A percentile compares a stretch with the other conserved stretches of the same genome.
Conservation (phyloP, 2,329 filamentous ascomycete species). For the Septoria linicola region DNA sequence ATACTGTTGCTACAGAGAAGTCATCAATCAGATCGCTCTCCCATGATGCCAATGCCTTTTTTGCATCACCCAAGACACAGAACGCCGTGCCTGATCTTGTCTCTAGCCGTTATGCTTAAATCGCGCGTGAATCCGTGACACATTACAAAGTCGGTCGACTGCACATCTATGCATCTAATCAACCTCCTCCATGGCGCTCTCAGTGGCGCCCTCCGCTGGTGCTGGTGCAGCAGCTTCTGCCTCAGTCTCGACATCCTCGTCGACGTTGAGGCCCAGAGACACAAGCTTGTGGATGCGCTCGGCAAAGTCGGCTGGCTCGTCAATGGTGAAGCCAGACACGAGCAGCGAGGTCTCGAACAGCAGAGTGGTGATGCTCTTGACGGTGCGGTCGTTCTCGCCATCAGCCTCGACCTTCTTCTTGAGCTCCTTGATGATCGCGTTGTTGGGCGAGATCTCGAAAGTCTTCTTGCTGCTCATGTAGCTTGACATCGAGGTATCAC, state of each 20-base stretch:
- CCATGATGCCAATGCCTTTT: conserved; percentile 19
- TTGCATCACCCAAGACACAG: conserved; percentile 15
- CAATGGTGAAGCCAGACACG: conserved; percentile 98
- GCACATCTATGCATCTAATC: conserved; percentile 63
- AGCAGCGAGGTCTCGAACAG: conserved; percentile 98
- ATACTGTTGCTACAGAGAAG: conserved; percentile 18
- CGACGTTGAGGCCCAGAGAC: conserved; percentile 93
- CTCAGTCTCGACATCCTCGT: conserved; percentile 78
- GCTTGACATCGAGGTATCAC: conserved; percentile 98
- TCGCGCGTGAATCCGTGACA: conserved; percentile 22
- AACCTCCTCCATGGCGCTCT: conserved; percentile 99
- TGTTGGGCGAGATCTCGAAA: conserved; percentile 99
- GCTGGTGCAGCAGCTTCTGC: conserved; percentile 59
- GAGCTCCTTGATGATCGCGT: conserved; percentile 95
- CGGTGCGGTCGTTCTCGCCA: conserved; percentile 96
- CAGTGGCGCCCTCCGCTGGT: conserved; percentile 64
- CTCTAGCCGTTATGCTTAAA: conserved; percentile 24
- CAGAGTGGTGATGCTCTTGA: conserved; percentile 98
- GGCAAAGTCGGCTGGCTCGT: conserved; percentile 95
- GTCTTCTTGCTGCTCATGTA: conserved; percentile 99
- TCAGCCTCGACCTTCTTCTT: conserved; percentile 99
- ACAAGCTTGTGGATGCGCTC: conserved; percentile 99
- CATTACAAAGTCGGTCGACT: conserved; percentile 20
- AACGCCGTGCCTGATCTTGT: conserved; percentile 18
- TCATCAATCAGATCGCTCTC: conserved; percentile 11